Base-by-base conservation (phyloP, 2,329 filamentous ascomycete genomes). In the Didymella lethalis region DNA sequence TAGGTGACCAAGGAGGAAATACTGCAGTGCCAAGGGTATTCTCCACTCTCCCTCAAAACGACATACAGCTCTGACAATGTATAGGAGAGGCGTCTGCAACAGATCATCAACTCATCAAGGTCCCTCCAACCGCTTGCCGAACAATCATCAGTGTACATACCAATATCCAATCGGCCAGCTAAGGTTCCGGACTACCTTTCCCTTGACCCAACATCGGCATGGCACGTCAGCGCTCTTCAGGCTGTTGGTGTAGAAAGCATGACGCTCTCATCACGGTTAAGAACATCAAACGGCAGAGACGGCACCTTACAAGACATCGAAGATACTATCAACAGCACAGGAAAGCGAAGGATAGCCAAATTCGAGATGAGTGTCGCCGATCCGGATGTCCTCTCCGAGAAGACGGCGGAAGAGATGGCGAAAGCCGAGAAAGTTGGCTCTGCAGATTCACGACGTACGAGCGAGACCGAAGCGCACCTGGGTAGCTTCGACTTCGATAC, bases 141-240 rank as follows among this genome's bases (percentile, higher is more conserved):
- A 16, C 86, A 92, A 59, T 88, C 90, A 1, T 92, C 91, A 7
- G 83, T 96, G 31, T 86, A 96, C 64, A 83, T 96, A 23, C 94
- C 94, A 3, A 80, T 97, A 31, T 71, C 72, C 2, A 78, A 91
- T 25, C 85, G 87, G 1, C 86, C 89, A 14, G 70, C 75, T 16
- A 78, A 75, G 34, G 65, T 90, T 26, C 87, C 89, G 1, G 65
- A 75, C 2, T 87, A 86, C 62, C 74, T 93, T 5, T 77, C 77
- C 2, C 64, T 95, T 14, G 85, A 93, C 67, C 65, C 76, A 10
- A 76, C 79, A 7, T 95, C 91, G 0, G 80, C 83, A 55, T 99
- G 95, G 95, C 88, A 96, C 68, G 86, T 86, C 3, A 89, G 92
- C 12, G 93, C 90, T 2, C 78, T 97, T 14, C 84, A 96, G 61